Evolutionary conservation across 768 basidiomycete genomes (phyloP).

Genomic region (Pholiota microspora): DNA sequence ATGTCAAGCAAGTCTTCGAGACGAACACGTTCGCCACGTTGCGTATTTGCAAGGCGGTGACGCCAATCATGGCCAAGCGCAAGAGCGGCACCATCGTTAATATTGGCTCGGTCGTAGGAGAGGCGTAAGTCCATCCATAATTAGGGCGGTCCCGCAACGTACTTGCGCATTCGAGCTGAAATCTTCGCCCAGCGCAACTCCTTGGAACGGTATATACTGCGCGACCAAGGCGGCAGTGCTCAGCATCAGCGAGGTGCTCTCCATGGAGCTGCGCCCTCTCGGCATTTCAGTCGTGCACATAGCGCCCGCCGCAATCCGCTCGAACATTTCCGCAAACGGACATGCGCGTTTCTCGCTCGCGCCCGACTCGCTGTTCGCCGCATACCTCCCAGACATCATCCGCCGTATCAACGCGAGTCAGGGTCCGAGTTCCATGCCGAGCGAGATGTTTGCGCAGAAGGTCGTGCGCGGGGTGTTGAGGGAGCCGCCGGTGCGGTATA

Average conservation of each 20-base stretch:
- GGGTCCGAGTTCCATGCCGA: constrained; percentile 42
- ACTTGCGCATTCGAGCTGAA: not conserved
- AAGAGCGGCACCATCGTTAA: constrained; percentile 68
- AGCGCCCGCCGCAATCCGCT: constrained; percentile 61
- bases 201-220: constrained; percentile 60
- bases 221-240: constrained; percentile 38
- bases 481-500: constrained; percentile 45
- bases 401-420: constrained; percentile 59
- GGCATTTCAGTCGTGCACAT: constrained; percentile 70
- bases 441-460: constrained; percentile 46
- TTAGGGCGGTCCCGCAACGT: too few relatives aligned
- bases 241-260: constrained; percentile 59
- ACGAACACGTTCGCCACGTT: constrained; percentile 63
- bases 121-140: constrained; percentile 42
- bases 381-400: constrained; percentile 51
- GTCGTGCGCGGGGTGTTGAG: constrained; percentile 51
- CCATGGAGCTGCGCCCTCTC: constrained; percentile 74
- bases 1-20: constrained; percentile 55
- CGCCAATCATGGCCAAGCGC: constrained; percentile 70
- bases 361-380: constrained; percentile 51
- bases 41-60: constrained; percentile 56
- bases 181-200: constrained; percentile 35
- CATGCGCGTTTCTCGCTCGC: constrained; percentile 41
- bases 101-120: constrained; percentile 66
- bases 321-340: constrained; percentile 62